Percentiles rank a stretch among this genome's conserved stretches.
Evolutionary conservation across 345 rosid genomes (phyloP).

Genomic region (Citrus trifoliata): DNA sequence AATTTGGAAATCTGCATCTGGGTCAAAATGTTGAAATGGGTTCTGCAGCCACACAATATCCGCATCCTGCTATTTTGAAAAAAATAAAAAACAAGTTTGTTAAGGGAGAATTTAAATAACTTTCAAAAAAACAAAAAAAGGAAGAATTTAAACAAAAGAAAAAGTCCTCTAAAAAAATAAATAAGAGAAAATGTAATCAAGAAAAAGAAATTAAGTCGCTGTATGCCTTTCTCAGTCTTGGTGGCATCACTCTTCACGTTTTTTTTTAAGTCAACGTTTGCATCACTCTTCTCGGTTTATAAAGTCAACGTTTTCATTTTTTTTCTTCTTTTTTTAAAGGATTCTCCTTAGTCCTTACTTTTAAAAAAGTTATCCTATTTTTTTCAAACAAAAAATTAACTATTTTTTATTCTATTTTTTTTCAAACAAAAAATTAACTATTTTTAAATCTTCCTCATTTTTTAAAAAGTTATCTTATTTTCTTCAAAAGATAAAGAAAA

Average conservation of each 20-base stretch:
- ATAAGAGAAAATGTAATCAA: background rate
- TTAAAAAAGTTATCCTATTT: too few relatives aligned
- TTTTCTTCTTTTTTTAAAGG: too few relatives aligned
- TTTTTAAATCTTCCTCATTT: too few relatives aligned
- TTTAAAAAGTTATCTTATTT: too few relatives aligned
- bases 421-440: background rate
- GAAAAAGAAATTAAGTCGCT: background rate
- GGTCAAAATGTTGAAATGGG: conserved; percentile 63
- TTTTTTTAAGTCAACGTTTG: background rate
- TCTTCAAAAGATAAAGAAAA: too few relatives aligned
- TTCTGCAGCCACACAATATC: conserved; percentile 78
- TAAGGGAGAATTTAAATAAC: too few relatives aligned
- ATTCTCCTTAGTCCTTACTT: too few relatives aligned
- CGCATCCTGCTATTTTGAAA: conserved; percentile 48
- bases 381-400: background rate
- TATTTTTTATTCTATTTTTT: background rate
- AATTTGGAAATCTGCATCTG: conserved; percentile 71
- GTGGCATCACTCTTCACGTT: background rate
- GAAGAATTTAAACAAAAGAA: too few relatives aligned
- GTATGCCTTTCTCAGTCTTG: background rate
- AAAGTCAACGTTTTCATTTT: background rate
- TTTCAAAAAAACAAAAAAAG: too few relatives aligned
- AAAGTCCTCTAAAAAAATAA: too few relatives aligned
- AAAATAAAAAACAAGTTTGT: background rate
- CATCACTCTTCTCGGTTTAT: background rate